These are phyloP conservation scores for Fusarium pseudoanthophilum DNA, from an alignment of 2,329 filamentous ascomycete species.

Conservation along the genomic window DNA sequence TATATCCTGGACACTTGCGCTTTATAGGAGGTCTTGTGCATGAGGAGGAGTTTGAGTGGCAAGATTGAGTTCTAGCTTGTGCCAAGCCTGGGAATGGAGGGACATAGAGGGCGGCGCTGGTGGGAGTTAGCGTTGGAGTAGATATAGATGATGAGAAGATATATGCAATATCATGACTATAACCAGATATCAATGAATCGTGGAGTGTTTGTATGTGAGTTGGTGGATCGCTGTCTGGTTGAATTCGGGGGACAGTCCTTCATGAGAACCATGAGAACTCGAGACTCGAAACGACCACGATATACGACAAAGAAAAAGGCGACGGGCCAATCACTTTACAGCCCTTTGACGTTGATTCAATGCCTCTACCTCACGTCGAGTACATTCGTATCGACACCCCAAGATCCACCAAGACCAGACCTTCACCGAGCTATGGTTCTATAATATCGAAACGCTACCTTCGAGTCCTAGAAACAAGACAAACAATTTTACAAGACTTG, in stretches of 20 bases:
- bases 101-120: constrained; percentile 10
- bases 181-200: background rate
- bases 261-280: background rate
- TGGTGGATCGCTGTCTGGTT: background rate
- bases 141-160: constrained; percentile 20
- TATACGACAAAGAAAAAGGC: background rate
- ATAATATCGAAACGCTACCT: background rate
- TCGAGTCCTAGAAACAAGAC: accelerated
- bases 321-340: too few species aligned
- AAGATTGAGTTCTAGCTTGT: background rate
- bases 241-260: accelerated
- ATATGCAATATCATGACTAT: constrained; percentile 1
- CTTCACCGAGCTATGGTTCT: background rate
- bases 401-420: background rate
- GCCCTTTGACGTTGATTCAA: background rate
- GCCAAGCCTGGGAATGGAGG: background rate
- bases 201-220: background rate
- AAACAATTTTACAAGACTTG: background rate
- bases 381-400: background rate
- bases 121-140: constrained; percentile 6
- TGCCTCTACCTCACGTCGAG: accelerated
- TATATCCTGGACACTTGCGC: constrained; percentile 17
- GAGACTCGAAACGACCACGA: too few species aligned
- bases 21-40: background rate
- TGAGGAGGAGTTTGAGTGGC: background rate